Base-by-base conservation (phyloP, 257 asterid species). In the Solanum chiquidenum region DNA sequence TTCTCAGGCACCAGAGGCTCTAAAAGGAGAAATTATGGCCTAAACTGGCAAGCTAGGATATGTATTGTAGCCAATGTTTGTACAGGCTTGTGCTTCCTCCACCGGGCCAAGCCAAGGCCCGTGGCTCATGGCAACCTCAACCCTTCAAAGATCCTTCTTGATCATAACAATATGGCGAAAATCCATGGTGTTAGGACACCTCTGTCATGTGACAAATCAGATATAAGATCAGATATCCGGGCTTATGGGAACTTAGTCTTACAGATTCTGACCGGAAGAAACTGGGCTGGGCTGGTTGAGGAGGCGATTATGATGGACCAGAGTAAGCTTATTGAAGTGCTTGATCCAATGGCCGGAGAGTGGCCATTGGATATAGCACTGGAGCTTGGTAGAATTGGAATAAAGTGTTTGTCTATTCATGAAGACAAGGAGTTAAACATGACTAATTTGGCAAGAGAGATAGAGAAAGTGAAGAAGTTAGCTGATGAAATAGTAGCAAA, bases 291-390 rank as follows among this genome's bases (percentile, higher is more conserved):
- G 77, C 66, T 90, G 37, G 86, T 82, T 6, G 92, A 90, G 52
- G 93, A 88, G 89, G 88, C 88, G 18, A 74, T 86, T 34, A 49
- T 83, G 89, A 87, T 89, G 91, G 93, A 90, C 12, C 49, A 40
- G 20, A 79, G 77, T 75, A 72, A 80, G n/a, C 88, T 88, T 12
- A 42, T 82, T 42, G 90, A 46, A 29, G 88, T 89, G 25, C 86
- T 93, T 80, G 95, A 93, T 90, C 87, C 79, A 75, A 86, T 55
- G 75, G 94, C 92, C 11, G 95, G 95, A 66, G 89, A 89, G 42
- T 95, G 98, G 98, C 96, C 96, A 18, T n/a, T 86, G 91, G 96
- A 92, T 71, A 90, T 95, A 91, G 95, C 95, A n/a, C 83, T 88
- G 60, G 94, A 93, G 55, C 92, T 95, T 72, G 93, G 89, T 29